Percentiles rank a stretch among this genome's conserved stretches.
Conservation (phyloP, 2,329 filamentous ascomycete genomes). For the Aspergillus ruber region DNA sequence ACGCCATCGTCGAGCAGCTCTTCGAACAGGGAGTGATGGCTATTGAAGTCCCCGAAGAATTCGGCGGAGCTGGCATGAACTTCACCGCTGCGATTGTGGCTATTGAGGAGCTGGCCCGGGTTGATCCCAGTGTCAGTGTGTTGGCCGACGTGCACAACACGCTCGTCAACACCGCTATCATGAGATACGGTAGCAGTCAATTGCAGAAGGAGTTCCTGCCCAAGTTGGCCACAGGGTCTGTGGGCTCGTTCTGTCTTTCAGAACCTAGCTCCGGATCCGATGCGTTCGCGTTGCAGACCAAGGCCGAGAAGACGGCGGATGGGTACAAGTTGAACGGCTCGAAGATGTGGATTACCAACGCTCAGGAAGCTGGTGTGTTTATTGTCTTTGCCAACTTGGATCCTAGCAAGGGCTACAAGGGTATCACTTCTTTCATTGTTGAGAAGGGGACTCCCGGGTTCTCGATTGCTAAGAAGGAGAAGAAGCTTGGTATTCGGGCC, state of each 20-base stretch:
- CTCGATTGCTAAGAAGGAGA: constrained; percentile 97
- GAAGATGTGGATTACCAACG: constrained; percentile 99
- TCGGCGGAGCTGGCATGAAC: constrained; percentile 95
- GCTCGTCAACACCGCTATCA: constrained; percentile 84
- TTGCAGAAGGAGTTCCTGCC: constrained; percentile 83
- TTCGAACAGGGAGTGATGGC: constrained; percentile 98
- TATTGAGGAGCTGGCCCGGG: constrained; percentile 90
- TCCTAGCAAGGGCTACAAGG: constrained; percentile 87
- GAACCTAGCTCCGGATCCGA: constrained; percentile 92
- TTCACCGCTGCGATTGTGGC: constrained; percentile 94
- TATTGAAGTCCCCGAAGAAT: constrained; percentile 95
- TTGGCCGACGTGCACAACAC: constrained; percentile 98
- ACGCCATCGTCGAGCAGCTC: constrained; percentile 76
- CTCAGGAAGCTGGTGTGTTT: constrained; percentile 87
- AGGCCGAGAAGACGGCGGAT: constrained; percentile 72
- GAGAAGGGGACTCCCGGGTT: constrained; percentile 88
- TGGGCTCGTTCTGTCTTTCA: constrained; percentile 85
- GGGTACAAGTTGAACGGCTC: constrained; percentile 83
- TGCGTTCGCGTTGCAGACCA: constrained; percentile 89
- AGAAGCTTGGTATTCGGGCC: constrained; percentile 95
- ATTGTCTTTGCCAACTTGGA: constrained; percentile 97
- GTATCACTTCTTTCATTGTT: constrained; percentile 91
- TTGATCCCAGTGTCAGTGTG: constrained; percentile 91
- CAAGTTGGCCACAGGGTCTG: constrained; percentile 79
- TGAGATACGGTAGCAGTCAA: constrained; percentile 73